Base-by-base conservation (phyloP, 805 yeast species). In the Metschnikowia aberdeeniae region DNA sequence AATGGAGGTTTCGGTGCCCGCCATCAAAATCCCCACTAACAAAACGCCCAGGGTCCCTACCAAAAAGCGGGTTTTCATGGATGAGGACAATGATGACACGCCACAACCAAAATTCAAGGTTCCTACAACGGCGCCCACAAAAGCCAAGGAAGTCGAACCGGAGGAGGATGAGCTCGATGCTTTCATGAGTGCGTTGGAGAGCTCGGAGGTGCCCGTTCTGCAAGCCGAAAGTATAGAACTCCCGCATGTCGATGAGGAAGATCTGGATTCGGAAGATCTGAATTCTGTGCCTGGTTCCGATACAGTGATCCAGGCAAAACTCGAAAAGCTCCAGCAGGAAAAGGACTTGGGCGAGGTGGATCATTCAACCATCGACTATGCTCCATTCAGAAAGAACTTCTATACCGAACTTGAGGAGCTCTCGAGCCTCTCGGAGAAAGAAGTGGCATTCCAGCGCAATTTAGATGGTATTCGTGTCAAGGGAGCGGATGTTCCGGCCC, bases 391-490 rank as follows among this genome's bases (percentile, higher is more conserved):
- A 13, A 86, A 81, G 59, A 52, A 64, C 8, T 84, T 89, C 55
- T 88, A 86, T 58, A 62, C 64, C 1, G 88, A 82, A 51, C 78
- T 85, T 1, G 73, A 67, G 3, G 84, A 82, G 33, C 54, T 84
- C 4, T 61, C 64, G 7, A 52, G 60, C 0, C 59, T 85, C 43
- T 64, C 80, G 0, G 67, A 66, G 0, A 79, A 75, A 32, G 89
- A 86, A 40, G 80, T 84, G 1, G 73, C 72, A 1, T 72, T 70
- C 6, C 56, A 84, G 6, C 62, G 93, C 38, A 58, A 58, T 9
- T 57, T 81, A 35, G 89, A 82, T 48, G 83, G 84, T n/a, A 81
- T 89, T 28, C 77, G 77, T 40, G 80, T 87, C 2, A 64, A 77
- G 40, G 95, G 95, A 0, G 50, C 55, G 0, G 60, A 69, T 34